Evolutionary conservation across 805 yeast species (phyloP).

Genomic region (Monosporozyma aerobia): DNA sequence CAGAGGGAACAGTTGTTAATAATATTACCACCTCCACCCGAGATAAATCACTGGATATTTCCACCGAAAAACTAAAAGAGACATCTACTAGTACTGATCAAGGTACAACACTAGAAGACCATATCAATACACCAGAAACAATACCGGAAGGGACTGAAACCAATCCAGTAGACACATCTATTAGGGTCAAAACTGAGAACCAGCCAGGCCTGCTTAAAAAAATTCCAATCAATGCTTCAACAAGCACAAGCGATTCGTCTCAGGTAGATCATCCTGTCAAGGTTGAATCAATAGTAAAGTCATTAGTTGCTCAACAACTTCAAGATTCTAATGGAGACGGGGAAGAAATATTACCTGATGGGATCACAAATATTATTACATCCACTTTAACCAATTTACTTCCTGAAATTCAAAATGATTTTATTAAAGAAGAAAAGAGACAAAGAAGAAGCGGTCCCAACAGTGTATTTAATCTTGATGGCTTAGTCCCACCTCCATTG

Average conservation of each 20-base stretch:
- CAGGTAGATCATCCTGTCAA: constrained; percentile 1
- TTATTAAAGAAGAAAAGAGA: constrained; percentile 3
- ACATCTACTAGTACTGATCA: background rate
- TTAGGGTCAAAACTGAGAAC: background rate
- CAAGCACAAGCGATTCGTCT: background rate
- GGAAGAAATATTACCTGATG: constrained; percentile 8
- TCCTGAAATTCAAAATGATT: constrained; percentile 12
- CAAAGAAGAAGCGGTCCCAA: constrained; percentile 10
- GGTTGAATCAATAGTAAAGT: constrained; percentile 15
- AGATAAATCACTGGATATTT: background rate
- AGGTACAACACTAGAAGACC: background rate
- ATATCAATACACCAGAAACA: background rate
- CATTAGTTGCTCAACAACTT: constrained; percentile 18
- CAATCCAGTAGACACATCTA: background rate
- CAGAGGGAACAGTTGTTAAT: background rate
- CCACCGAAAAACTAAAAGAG: background rate
- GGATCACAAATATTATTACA: constrained; percentile 15
- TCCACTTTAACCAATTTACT: constrained; percentile 18
- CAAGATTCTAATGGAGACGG: constrained; percentile 7
- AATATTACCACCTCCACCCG: background rate
- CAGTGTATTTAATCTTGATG: constrained; percentile 22
- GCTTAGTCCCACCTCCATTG: constrained; percentile 21
- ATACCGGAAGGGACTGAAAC: background rate
- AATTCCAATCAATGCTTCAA: background rate
- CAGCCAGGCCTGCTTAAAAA: background rate